Evolutionary conservation across 2,329 filamentous ascomycete species (phyloP), one percentile per base, ranked within the genome.

Genomic region (Ophiostoma perfectum): DNA sequence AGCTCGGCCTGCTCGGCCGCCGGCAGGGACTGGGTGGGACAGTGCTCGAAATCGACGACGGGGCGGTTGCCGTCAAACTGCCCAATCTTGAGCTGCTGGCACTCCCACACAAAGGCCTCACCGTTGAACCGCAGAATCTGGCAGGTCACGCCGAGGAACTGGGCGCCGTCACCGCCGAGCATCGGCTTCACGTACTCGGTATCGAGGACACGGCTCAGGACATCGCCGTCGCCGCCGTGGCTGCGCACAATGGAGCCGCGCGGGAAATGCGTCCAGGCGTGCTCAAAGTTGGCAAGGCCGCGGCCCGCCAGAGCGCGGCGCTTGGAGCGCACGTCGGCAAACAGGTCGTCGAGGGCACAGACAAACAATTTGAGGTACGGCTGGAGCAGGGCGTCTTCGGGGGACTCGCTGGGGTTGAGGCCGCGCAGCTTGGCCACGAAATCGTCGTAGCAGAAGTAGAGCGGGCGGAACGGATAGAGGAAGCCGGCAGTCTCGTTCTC

Each of bases 241-340:
- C 75, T 78, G 71, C 81, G 80, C 58, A 81, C 72, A 42, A 77
- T 75, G 0, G 77, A 77, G 27, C 75, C 75, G 11, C 75, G 75
- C 8, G 80, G 79, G 72, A 82, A 82, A 52, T 79, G 78, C 0
- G 80, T 78, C 81, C 82, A 83, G 36, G 78, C 78, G 0, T 78
- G 75, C 44, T 76, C 75, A 72, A 78, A 82, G 49, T 78, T 77
- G 49, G 81, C 77, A 14, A 83, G 77, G 0, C 76, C 76, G 41
- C 75, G 77, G 1, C 74, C 73, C 49, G 76, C 74, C 5, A 83
- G 74, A 38, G 77, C 74, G 5, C 75, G 74, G 12, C 77, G 73
- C 70, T 79, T 80, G 64, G 72, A 71, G 44, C 76, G 75, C 66
- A 79, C 73, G n/a, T 78, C 77, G 36, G 74, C 75, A 68, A 83